Evolutionary conservation across 805 yeast genomes (phyloP).

Genomic region (Lipomyces orientalis): DNA sequence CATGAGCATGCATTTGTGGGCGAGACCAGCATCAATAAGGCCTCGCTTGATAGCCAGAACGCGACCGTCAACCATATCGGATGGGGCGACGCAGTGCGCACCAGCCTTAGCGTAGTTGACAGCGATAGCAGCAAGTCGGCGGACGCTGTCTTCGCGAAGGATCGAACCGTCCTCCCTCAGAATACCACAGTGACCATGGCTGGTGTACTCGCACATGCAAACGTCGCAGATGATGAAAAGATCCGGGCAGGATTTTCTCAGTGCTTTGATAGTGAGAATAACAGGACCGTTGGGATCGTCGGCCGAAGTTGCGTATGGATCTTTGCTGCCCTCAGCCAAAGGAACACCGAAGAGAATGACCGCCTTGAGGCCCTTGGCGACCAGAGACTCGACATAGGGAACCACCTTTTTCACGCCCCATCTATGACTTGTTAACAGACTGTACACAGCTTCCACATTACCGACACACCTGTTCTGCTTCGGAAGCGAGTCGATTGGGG

Average conservation of each 20-base stretch:
- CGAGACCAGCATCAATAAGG: slow-evolving; percentile 76
- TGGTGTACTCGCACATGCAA: slow-evolving; percentile 94
- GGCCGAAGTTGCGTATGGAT: slow-evolving; percentile 82
- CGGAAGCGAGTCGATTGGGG: slow-evolving; percentile 76
- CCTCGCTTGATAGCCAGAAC: slow-evolving; percentile 86
- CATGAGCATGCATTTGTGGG: slow-evolving; percentile 87
- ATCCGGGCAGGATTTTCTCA: slow-evolving; percentile 73
- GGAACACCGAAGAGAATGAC: slow-evolving; percentile 95
- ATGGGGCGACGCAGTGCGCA: slow-evolving; percentile 93
- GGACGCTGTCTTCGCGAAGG: slow-evolving; percentile 73
- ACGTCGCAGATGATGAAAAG: slow-evolving; percentile 92
- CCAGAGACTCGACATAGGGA: slow-evolving; percentile 71
- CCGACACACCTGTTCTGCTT: slow-evolving; percentile 60
- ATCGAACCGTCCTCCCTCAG: slow-evolving; percentile 85
- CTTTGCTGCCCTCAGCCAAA: slow-evolving; percentile 74
- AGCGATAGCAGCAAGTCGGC: slow-evolving; percentile 91
- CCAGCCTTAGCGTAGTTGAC: slow-evolving; percentile 96
- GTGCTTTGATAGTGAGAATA: slow-evolving; percentile 71
- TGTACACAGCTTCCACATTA: not conserved
- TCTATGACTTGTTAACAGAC: slow-evolving; percentile 46
- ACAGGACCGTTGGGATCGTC: slow-evolving; percentile 98
- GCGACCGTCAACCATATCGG: slow-evolving; percentile 98
- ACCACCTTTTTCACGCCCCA: slow-evolving; percentile 80
- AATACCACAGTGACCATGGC: slow-evolving; percentile 98
- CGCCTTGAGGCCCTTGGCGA: slow-evolving; percentile 79